phyloP scores from a whole-genome alignment of 352 stramenopile species.

The Globisporangium alternatum region DNA sequence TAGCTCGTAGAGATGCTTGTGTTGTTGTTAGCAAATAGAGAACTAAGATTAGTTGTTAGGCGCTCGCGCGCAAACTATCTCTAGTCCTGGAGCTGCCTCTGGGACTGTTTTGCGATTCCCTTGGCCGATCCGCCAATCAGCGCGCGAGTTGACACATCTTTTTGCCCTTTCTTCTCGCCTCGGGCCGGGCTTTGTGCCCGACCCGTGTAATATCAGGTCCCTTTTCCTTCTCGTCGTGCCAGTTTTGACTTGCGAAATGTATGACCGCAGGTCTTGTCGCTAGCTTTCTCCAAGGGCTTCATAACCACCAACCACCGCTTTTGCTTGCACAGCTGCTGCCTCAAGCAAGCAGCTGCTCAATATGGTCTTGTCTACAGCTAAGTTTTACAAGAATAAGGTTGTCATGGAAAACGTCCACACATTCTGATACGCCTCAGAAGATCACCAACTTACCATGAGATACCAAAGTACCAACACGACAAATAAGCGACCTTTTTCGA shows the following conservation, averaged over 20 bases:
- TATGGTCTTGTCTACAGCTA: not conserved
- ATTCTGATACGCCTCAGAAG: too few relatives aligned
- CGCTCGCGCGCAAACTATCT: too few relatives aligned
- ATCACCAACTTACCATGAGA: too few relatives aligned
- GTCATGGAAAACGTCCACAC: not conserved
- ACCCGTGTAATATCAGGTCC: conserved; percentile 9
- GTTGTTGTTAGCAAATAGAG: too few relatives aligned
- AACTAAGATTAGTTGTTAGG: too few relatives aligned
- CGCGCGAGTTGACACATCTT: conserved; percentile 22
- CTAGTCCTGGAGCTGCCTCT: too few relatives aligned
- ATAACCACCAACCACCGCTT: not conserved
- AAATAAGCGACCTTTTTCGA: too few relatives aligned
- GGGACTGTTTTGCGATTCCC: conserved; percentile 4
- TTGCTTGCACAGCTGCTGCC: too few relatives aligned
- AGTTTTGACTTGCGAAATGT: not conserved
- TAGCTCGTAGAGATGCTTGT: too few relatives aligned
- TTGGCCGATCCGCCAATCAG: conserved; percentile 22
- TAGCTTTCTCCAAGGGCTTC: not conserved
- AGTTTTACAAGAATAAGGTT: not conserved
- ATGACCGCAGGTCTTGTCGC: not conserved
- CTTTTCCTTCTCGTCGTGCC: conserved; percentile 1
- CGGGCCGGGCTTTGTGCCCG: conserved; percentile 1
- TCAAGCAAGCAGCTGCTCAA: not conserved
- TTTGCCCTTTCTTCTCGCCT: conserved; percentile 7
- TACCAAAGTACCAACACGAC: too few relatives aligned